phyloP scores from a whole-genome alignment of 495 filamentous ascomycete species.

The Lophiotrema nucula region DNA sequence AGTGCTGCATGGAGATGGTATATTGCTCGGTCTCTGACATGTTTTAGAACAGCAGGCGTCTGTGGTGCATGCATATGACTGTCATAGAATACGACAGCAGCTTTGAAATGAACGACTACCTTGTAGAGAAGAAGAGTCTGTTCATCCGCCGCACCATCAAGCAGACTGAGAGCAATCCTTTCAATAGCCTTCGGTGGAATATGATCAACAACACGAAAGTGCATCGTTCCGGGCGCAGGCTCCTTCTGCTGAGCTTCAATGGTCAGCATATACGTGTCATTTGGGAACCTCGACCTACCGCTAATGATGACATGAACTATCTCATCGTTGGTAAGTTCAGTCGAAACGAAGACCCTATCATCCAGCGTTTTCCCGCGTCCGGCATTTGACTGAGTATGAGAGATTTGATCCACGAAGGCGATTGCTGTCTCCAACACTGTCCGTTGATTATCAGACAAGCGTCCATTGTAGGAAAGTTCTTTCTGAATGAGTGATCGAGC shows the following conservation, averaged over 20 bases:
- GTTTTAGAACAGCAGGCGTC: neutral
- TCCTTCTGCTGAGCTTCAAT: neutral
- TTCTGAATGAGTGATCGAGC: conserved; percentile 2
- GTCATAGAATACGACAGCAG: neutral
- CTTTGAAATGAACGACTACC: conserved; percentile 12
- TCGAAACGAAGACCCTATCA: neutral
- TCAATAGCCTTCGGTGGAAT: conserved; percentile 4
- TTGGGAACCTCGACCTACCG: neutral
- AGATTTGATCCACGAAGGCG: conserved; percentile 10
- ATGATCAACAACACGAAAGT: conserved; percentile 3
- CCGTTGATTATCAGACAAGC: conserved; percentile 7
- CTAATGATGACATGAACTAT: conserved; percentile 4
- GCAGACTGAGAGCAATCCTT: conserved; percentile 6
- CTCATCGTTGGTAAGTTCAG: neutral
- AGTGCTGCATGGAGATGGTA: conserved; percentile 11
- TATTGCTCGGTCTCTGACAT: neutral
- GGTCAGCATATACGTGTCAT: neutral
- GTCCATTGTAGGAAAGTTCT: conserved; percentile 9
- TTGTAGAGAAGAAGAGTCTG: conserved; percentile 7
- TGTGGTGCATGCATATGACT: neutral
- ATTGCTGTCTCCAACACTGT: conserved; percentile 7
- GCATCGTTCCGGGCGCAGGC: neutral
- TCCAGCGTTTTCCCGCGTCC: neutral
- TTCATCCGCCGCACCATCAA: neutral
- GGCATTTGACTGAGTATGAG: neutral